These are phyloP conservation scores for Clonostachys rhizophaga DNA, from an alignment of 2,329 filamentous ascomycete genomes.

Conservation along the genomic window DNA sequence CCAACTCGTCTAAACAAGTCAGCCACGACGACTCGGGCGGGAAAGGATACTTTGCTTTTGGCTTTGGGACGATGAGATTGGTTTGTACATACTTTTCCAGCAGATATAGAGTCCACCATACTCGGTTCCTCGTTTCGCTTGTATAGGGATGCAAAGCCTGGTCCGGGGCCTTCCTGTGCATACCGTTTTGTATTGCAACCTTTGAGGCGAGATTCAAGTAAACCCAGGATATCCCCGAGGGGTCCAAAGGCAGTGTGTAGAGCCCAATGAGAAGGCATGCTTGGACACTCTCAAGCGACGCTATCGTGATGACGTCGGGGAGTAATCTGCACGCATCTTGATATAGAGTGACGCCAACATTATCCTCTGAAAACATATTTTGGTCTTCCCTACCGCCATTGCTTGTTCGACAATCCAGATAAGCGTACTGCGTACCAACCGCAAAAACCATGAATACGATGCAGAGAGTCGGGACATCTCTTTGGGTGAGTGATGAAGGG, in stretches of 20 bases:
- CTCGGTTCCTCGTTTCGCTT: constrained; percentile 46
- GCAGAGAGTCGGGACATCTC: constrained; percentile 35
- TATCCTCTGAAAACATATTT: constrained; percentile 38
- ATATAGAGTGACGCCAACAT: constrained; percentile 51
- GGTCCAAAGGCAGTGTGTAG: constrained; percentile 50
- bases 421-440: constrained; percentile 45
- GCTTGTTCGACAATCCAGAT: constrained; percentile 27
- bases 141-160: constrained; percentile 39
- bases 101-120: constrained; percentile 54
- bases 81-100: constrained; percentile 40
- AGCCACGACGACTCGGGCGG: constrained; percentile 3
- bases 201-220: constrained; percentile 52
- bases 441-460: constrained; percentile 41
- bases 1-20: constrained; percentile 37
- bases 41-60: not conserved
- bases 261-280: constrained; percentile 51
- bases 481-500: constrained; percentile 25
- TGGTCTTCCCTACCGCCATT: constrained; percentile 10
- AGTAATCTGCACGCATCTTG: constrained; percentile 48
- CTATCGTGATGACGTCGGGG: constrained; percentile 50
- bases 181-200: constrained; percentile 54
- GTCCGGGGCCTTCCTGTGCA: constrained; percentile 47
- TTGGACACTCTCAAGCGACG: constrained; percentile 53
- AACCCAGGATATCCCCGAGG: constrained; percentile 50
- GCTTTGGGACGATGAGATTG: not conserved